Evolutionary conservation across 768 basidiomycete species (phyloP).

Genomic region (Leucosporidium creatinivorum): DNA sequence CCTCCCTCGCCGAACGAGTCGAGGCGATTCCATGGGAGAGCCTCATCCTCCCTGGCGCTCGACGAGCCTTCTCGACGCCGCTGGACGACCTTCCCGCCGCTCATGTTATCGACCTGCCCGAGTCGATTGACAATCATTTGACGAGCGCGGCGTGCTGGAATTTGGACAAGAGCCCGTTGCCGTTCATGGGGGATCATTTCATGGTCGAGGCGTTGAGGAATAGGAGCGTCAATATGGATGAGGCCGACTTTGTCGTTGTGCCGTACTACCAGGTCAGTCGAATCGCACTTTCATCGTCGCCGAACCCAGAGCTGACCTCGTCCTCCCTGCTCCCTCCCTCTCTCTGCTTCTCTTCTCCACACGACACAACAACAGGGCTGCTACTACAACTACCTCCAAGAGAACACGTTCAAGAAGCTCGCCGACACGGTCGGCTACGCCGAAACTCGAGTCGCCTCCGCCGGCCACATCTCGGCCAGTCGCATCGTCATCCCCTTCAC

Average conservation of each 20-base stretch:
- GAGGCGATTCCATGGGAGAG: conserved; percentile 31
- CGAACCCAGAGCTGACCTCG: background rate
- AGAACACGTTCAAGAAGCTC: conserved; percentile 37
- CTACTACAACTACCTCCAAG: conserved; percentile 34
- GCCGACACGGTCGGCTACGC: conserved; percentile 31
- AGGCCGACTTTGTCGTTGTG: conserved; percentile 33
- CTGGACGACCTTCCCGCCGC: conserved; percentile 24
- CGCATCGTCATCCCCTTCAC: conserved; percentile 36
- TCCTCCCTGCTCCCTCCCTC: background rate
- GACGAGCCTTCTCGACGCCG: conserved; percentile 19
- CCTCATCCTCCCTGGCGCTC: conserved; percentile 30
- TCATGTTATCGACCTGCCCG: conserved; percentile 29
- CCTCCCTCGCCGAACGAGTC: conserved; percentile 24
- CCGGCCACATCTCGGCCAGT: conserved; percentile 22
- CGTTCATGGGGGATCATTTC: conserved; percentile 35
- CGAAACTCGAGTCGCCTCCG: conserved; percentile 24
- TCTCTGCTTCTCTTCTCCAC: too few species aligned
- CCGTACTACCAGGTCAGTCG: conserved; percentile 32
- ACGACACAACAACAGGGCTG: conserved; percentile 26
- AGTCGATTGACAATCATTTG: conserved; percentile 31
- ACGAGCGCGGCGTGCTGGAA: conserved; percentile 29
- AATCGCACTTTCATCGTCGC: background rate
- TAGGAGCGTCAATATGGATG: conserved; percentile 17
- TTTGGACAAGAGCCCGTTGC: conserved; percentile 27
- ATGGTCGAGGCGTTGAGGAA: conserved; percentile 31